These are phyloP conservation scores for Ciborinia camelliae DNA, from an alignment of 2,329 filamentous ascomycete genomes.

Conservation along the genomic window DNA sequence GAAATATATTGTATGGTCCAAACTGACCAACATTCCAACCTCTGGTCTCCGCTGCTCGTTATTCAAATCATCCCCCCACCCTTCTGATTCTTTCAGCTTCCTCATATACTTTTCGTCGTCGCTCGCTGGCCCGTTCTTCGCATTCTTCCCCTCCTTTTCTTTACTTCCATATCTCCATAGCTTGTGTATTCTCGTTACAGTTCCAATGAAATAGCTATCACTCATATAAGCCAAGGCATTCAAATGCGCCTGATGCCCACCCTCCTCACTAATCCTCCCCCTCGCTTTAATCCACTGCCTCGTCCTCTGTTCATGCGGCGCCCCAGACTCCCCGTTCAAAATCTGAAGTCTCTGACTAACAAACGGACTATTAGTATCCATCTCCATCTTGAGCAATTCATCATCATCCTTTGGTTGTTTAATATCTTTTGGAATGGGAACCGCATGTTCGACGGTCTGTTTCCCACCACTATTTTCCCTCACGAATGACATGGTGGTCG, in stretches of 20 bases:
- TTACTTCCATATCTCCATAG: slow-evolving; percentile 66
- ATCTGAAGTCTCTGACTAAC: slow-evolving; percentile 55
- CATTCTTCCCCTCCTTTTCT: slow-evolving; percentile 6
- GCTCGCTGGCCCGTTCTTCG: slow-evolving; percentile 15
- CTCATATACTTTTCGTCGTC: slow-evolving; percentile 52
- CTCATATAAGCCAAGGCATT: slow-evolving; percentile 89
- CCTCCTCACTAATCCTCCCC: slow-evolving; percentile 68
- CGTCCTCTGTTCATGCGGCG: slow-evolving; percentile 64
- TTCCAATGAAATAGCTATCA: slow-evolving; percentile 91
- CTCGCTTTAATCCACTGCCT: slow-evolving; percentile 72
- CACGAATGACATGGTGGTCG: slow-evolving; percentile 88
- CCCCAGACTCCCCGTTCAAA: slow-evolving; percentile 47
- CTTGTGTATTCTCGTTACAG: slow-evolving; percentile 74
- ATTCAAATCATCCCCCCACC: slow-evolving; percentile 45
- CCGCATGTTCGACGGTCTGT: slow-evolving; percentile 61
- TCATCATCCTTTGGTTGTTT: slow-evolving; percentile 42
- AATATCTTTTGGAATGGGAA: slow-evolving; percentile 51
- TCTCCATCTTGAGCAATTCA: slow-evolving; percentile 38
- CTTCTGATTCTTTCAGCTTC: slow-evolving; percentile 38
- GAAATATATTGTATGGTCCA: slow-evolving; percentile 73
- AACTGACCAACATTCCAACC: slow-evolving; percentile 80
- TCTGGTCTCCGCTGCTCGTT: slow-evolving; percentile 52
- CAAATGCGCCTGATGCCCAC: slow-evolving; percentile 77
- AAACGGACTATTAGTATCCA: slow-evolving; percentile 47
- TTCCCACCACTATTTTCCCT: slow-evolving; percentile 56